Evolutionary conservation across 148 eudicot genomes (phyloP).

Genomic region (Chenopodium formosanum): DNA sequence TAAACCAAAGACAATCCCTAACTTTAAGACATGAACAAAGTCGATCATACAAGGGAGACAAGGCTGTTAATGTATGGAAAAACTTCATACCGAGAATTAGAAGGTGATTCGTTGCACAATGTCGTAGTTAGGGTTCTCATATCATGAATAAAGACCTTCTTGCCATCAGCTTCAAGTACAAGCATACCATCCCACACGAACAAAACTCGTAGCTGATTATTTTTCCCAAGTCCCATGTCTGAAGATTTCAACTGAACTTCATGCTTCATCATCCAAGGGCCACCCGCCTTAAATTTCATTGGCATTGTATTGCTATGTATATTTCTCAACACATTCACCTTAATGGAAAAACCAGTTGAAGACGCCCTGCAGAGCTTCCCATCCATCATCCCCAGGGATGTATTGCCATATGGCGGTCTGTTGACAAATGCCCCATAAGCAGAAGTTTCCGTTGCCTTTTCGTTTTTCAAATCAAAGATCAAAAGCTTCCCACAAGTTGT

Average conservation of each 20-base stretch:
- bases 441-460: neutral
- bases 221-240: neutral
- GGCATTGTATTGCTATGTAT: constrained; percentile 25
- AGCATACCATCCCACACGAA: constrained; percentile 17
- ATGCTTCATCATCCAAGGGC: neutral
- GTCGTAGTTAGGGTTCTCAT: constrained; percentile 17
- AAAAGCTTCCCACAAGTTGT: constrained; percentile 7
- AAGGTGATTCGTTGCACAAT: neutral
- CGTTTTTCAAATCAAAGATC: constrained; percentile 22
- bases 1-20: neutral
- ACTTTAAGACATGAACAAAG: neutral
- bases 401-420: neutral
- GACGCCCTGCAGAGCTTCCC: constrained; percentile 19
- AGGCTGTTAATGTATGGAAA: constrained; percentile 36
- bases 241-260: neutral
- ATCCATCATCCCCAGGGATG: constrained; percentile 13
- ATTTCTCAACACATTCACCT: neutral
- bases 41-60: constrained; percentile 17
- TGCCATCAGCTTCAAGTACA: neutral
- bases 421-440: neutral
- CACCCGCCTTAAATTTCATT: neutral
- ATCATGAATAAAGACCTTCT: constrained; percentile 12
- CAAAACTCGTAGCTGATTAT: neutral
- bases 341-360: neutral
- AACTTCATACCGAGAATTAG: neutral